Percentiles rank a stretch among this genome's conserved stretches.
phyloP scores from a whole-genome alignment of 2,329 filamentous ascomycete species.

The Neonectria coccinea region DNA sequence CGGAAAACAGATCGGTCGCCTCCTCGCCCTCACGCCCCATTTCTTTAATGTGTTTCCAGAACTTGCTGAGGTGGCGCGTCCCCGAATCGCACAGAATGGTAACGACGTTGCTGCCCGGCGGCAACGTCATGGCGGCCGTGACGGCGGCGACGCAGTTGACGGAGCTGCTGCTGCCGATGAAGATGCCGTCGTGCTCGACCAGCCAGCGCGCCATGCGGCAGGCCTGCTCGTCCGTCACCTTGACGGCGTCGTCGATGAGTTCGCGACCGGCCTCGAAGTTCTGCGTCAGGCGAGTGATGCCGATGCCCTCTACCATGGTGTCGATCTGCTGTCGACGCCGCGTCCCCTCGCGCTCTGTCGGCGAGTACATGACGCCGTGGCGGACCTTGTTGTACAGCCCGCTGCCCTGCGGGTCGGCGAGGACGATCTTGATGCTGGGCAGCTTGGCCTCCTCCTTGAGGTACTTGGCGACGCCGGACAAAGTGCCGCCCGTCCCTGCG shows the following conservation, averaged over 20 bases:
- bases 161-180: slow-evolving; percentile 93
- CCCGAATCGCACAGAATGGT: slow-evolving; percentile 89
- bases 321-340: slow-evolving; percentile 91
- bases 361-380: slow-evolving; percentile 95
- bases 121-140: slow-evolving; percentile 72
- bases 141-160: slow-evolving; percentile 93
- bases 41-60: slow-evolving; percentile 80
- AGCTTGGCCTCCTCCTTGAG: slow-evolving; percentile 77
- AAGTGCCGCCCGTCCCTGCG: slow-evolving; percentile 93
- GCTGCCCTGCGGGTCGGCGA: slow-evolving; percentile 94
- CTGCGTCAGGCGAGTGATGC: slow-evolving; percentile 91
- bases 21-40: slow-evolving; percentile 69
- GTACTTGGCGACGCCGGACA: slow-evolving; percentile 86
- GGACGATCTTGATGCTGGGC: slow-evolving; percentile 75
- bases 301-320: slow-evolving; percentile 94
- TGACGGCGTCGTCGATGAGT: slow-evolving; percentile 89
- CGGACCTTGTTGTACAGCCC: slow-evolving; percentile 92
- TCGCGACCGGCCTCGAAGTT: slow-evolving; percentile 92
- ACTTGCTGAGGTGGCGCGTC: slow-evolving; percentile 85
- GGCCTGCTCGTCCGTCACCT: slow-evolving; percentile 89
- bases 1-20: slow-evolving; percentile 60
- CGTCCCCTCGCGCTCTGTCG: slow-evolving; percentile 90
- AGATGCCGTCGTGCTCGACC: slow-evolving; percentile 94
- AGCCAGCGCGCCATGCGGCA: slow-evolving; percentile 95
- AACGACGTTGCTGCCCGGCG: slow-evolving; percentile 74